phyloP scores from a whole-genome alignment of 177 flowering plant genomes.

The Vitis hybrid region DNA sequence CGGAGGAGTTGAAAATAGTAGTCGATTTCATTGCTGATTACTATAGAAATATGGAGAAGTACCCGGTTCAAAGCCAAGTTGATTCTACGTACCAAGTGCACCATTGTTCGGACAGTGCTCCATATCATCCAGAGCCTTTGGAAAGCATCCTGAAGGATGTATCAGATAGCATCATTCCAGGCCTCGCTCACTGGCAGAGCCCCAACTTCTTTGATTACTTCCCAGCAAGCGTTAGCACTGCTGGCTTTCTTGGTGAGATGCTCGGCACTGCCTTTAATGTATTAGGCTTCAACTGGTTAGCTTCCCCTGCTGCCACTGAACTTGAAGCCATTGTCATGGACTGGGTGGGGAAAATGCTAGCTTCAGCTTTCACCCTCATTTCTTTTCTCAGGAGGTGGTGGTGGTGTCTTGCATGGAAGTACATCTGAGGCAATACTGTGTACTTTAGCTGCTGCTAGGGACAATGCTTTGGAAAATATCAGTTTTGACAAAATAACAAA shows the following conservation, averaged over 20 bases:
- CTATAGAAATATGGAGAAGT: too few species aligned
- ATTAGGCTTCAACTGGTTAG: conserved; percentile 20
- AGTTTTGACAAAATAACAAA: conserved; percentile 8
- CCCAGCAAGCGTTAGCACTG: neutral
- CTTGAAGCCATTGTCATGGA: conserved; percentile 27
- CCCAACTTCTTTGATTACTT: too few species aligned
- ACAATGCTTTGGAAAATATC: neutral
- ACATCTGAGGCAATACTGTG: conserved; percentile 24
- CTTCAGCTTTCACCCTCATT: conserved; percentile 10
- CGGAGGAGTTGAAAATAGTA: too few species aligned
- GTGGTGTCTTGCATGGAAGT: conserved; percentile 17
- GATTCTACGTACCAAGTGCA: too few species aligned
- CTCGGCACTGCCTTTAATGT: conserved; percentile 19
- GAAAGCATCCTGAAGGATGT: too few species aligned
- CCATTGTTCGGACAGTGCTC: too few species aligned
- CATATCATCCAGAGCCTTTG: too few species aligned
- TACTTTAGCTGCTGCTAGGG: conserved; percentile 23
- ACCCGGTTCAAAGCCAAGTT: too few species aligned
- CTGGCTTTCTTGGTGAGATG: conserved; percentile 23
- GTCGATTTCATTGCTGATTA: too few species aligned
- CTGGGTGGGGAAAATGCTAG: conserved; percentile 25
- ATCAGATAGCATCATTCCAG: too few species aligned
- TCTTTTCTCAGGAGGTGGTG: conserved; percentile 14
- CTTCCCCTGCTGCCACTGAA: conserved; percentile 27
- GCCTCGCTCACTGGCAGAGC: too few species aligned